phyloP scores from a whole-genome alignment of 768 basidiomycete genomes.

The Kwoniella dendrophila region DNA sequence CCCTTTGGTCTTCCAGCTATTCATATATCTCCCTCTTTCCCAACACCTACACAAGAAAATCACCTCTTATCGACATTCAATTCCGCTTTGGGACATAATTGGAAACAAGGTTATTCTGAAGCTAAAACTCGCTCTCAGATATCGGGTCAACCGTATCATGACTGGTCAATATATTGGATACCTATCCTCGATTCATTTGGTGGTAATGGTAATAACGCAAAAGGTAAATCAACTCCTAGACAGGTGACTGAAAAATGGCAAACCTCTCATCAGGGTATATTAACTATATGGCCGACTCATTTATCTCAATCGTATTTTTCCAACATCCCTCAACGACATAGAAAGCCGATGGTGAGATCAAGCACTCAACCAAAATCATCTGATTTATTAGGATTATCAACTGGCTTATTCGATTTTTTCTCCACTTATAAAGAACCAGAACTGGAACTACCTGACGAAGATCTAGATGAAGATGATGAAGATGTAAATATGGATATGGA shows the following conservation, averaged over 20 bases:
- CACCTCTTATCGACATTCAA: slow-evolving; percentile 17
- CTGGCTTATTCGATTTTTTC: slow-evolving; percentile 23
- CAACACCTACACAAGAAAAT: slow-evolving; percentile 2
- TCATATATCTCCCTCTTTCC: neutral
- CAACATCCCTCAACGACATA: neutral
- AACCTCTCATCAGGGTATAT: slow-evolving; percentile 11
- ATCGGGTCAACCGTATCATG: neutral
- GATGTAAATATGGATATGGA: slow-evolving; percentile 22
- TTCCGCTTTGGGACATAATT: slow-evolving; percentile 4
- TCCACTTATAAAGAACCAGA: slow-evolving; percentile 25
- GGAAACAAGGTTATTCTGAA: slow-evolving; percentile 16
- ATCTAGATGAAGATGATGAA: slow-evolving; percentile 10
- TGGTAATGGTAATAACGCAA: neutral
- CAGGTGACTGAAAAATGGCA: slow-evolving; percentile 21
- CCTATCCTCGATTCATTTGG: slow-evolving; percentile 8
- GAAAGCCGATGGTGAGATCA: neutral
- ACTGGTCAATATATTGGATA: slow-evolving; percentile 29
- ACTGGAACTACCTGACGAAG: neutral
- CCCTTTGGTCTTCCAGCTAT: slow-evolving; percentile 21
- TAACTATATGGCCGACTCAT: slow-evolving; percentile 31
- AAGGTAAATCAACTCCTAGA: slow-evolving; percentile 13
- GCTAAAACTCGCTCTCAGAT: neutral
- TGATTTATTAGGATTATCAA: slow-evolving; percentile 18
- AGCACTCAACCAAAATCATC: neutral
- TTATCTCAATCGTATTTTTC: neutral